A percentile compares a stretch with the other conserved stretches of the same genome.
Conservation (phyloP, 2,329 filamentous ascomycete species). For the Xylariomycetidae sp. region DNA sequence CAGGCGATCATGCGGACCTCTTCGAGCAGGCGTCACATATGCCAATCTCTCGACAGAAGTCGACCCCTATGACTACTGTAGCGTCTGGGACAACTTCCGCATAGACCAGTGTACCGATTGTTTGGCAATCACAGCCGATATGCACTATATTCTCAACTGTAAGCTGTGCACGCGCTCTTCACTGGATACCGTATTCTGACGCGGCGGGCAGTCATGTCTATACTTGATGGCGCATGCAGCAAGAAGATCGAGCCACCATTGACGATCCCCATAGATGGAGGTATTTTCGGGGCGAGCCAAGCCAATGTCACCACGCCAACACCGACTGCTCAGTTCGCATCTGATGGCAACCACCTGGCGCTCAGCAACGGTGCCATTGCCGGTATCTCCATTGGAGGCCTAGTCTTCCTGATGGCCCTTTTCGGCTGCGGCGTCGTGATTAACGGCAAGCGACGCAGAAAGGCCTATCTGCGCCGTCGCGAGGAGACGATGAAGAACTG, state of each 20-base stretch:
- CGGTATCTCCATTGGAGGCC: slow-evolving; percentile 48
- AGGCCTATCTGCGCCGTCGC: slow-evolving; percentile 43
- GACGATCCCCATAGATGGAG: slow-evolving; percentile 44
- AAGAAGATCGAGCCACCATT: slow-evolving; percentile 42
- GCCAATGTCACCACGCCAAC: slow-evolving; percentile 47
- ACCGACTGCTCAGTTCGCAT: slow-evolving; percentile 32
- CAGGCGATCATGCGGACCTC: slow-evolving; percentile 47
- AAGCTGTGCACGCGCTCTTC: slow-evolving; percentile 21
- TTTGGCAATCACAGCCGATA: slow-evolving; percentile 34
- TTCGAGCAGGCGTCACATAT: slow-evolving; percentile 41
- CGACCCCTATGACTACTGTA: slow-evolving; percentile 49
- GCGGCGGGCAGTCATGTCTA: slow-evolving; percentile 18
- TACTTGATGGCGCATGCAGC: slow-evolving; percentile 50
- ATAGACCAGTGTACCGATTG: slow-evolving; percentile 43
- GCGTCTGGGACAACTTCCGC: slow-evolving; percentile 35
- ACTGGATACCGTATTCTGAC: slow-evolving; percentile 6
- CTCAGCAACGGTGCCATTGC: slow-evolving; percentile 50
- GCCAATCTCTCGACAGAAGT: slow-evolving; percentile 41
- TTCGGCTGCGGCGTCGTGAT: slow-evolving; percentile 49
- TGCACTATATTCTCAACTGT: slow-evolving; percentile 49
- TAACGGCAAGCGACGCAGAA: slow-evolving; percentile 49
- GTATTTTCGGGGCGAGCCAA: slow-evolving; percentile 41
- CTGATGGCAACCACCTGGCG: slow-evolving; percentile 37
- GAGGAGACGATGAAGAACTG: slow-evolving; percentile 38
- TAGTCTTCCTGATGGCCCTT: slow-evolving; percentile 41